Base-by-base conservation (phyloP, 2,329 filamentous ascomycete genomes). In the Chaetomium strumarium region DNA sequence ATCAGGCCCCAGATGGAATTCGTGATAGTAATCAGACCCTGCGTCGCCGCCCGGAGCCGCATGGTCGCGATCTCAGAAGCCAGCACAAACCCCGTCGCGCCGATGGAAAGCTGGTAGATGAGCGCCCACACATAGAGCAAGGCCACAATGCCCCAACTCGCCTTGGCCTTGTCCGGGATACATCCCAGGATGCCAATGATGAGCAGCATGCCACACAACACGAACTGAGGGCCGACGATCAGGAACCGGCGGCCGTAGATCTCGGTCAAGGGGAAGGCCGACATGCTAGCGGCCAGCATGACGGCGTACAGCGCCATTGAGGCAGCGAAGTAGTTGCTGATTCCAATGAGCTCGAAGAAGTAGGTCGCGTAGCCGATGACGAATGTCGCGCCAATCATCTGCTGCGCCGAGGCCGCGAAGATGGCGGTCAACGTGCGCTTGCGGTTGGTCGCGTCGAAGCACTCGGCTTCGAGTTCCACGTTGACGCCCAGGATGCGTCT, bases 391-490 rank as follows among this genome's bases (percentile, higher is more conserved):
- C 43, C 43, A n/a, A 46, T 46, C 43, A 46, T 46, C 31, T 46
- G 43, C 43, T 46, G 43, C 30, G 43, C 43, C 30, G 43, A 46
- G 20, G 43, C 43, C 30, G 43, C 43, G 31, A 46, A 46, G 43
- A 46, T 46, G 43, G 43, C 43, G 31, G 43, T 46, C 43, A 46
- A 16, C 3, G 43, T 46, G 43, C 43, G 43, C 31, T 46, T 46
- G 43, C 43, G 43, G 33, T 46, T 46, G 43, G 43, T 24, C 43
- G 43, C n/a, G 43, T 46, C 43, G 43, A 46, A 46, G 30, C 43
- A 46, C 24, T 46, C 43, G 30, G 43, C 43, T 46, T 12, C 33
- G 3, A 12, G 43, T n/a, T 46, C 31, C 30, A 46, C 43, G 43
- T 46, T 36, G 31, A 46, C 30, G 43, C 43, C 43, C 33, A 46